Evolutionary conservation across 345 rosid genomes (phyloP), one percentile per base, ranked within the genome.

Genomic region (Salix koriyanagi): DNA sequence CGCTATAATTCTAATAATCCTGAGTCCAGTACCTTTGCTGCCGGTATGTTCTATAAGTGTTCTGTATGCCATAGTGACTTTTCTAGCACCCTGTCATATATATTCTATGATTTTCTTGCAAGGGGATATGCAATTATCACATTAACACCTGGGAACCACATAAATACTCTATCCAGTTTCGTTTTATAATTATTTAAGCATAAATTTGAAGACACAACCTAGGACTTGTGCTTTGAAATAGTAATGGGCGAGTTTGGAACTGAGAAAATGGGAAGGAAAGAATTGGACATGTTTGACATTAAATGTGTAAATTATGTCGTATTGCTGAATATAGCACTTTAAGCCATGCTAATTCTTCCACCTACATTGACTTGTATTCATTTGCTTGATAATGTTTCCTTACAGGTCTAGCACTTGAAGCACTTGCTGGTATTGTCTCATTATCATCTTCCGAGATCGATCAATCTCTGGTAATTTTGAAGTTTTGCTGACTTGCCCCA

Each of bases 361-460:
- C 18, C 44, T 36, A 36, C 28, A 37, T 62, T 50, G 70, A 28
- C 42, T 26, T 25, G 6, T 66, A 19, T 58, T 62, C 26, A 52
- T 72, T 80, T 67, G 10, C 34, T 48, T 74, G 30, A 54, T 72
- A 69, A 36, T 79, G 65, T 58, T 72, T 70, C 13, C 77, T 70
- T 77, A 60, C 91, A 94, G 99, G 98, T 79, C 69, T 94, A 82
- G 99, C 97, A 12, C 91, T 91, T 58, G 93, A 96, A 84, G 79
- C 97, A 4, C 93, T 96, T 80, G 93, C 98, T 77, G 96, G 96
- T 70, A 89, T 90, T 74, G 82, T 96, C 80, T 88, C 91, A 44
- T 80, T 96, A 83, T 88, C 98, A 67, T 84, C 97, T 79, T 84
- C 91, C 32, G 97, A 88, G 83, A 83, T 92, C 65, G 90, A 89